Evolutionary conservation across 768 basidiomycete genomes (phyloP).

Genomic region (Russula griseocarnosa): DNA sequence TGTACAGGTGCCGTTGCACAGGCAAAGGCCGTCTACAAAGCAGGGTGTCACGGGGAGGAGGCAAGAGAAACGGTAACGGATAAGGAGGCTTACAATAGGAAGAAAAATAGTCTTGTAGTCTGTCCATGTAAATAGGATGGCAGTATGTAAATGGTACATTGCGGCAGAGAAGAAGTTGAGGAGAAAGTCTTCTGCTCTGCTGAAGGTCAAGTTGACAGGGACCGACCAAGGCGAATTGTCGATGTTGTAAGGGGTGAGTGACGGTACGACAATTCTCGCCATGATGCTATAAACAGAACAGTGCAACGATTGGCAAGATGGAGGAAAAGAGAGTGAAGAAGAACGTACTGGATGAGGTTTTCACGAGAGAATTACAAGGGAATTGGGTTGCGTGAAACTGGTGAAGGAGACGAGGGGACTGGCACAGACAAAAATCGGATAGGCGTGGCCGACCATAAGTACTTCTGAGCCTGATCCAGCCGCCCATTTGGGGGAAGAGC

Average conservation of each 20-base stretch:
- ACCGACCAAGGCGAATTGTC: slow-evolving; percentile 23
- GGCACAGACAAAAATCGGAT: slow-evolving; percentile 13
- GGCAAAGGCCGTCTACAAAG: slow-evolving; percentile 25
- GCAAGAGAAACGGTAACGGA: background rate
- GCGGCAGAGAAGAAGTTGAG: slow-evolving; percentile 15
- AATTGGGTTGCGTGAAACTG: background rate
- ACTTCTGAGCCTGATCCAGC: slow-evolving; percentile 18
- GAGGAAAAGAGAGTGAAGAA: background rate
- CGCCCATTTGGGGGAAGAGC: slow-evolving; percentile 23
- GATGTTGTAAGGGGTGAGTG: slow-evolving; percentile 23
- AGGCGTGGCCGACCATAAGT: slow-evolving; percentile 25
- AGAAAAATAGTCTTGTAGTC: slow-evolving; percentile 34
- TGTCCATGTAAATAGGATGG: slow-evolving; percentile 33
- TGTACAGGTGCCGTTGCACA: slow-evolving; percentile 27
- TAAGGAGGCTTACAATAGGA: slow-evolving; percentile 30
- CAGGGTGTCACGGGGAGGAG: background rate
- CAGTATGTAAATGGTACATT: slow-evolving; percentile 28
- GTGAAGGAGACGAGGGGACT: slow-evolving; percentile 16
- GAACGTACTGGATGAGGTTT: slow-evolving; percentile 11
- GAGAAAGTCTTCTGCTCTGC: slow-evolving; percentile 11
- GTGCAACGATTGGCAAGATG: slow-evolving; percentile 2
- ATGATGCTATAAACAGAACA: slow-evolving; percentile 1
- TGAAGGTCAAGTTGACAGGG: slow-evolving; percentile 22
- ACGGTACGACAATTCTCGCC: slow-evolving; percentile 26
- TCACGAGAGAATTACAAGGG: background rate